Percentiles rank a stretch among this genome's conserved stretches.
Evolutionary conservation across 176 grass and related monocot genomes (phyloP).

Genomic region (Eragrostis nindensis): DNA sequence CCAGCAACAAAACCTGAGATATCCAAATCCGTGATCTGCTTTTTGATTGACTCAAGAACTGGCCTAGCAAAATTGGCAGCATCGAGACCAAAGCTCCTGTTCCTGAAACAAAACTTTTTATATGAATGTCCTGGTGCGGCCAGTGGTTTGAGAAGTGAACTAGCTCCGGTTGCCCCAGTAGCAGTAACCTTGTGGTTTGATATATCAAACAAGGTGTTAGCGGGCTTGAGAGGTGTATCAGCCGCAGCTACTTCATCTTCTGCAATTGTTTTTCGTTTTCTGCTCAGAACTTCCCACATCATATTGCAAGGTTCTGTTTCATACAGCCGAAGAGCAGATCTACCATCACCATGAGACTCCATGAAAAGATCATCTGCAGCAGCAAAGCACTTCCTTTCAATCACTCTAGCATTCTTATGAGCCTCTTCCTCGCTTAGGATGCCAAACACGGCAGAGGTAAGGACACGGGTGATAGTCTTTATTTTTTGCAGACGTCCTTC

Average conservation of each 20-base stretch:
- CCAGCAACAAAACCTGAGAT: no score
- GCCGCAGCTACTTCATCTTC: conserved; percentile 11
- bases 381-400: conserved; percentile 60
- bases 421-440: conserved; percentile 70
- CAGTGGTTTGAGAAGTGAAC: conserved; percentile 55
- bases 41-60: conserved; percentile 12
- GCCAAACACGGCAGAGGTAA: conserved; percentile 49
- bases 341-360: conserved; percentile 77
- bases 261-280: conserved; percentile 28
- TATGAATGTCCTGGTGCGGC: conserved; percentile 47
- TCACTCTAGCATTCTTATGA: conserved; percentile 52
- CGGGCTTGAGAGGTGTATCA: background rate
- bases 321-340: conserved; percentile 68
- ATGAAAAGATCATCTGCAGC: conserved; percentile 62
- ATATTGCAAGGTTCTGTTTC: conserved; percentile 65
- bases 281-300: conserved; percentile 67
- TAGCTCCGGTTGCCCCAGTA: conserved; percentile 64
- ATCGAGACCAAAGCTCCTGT: conserved; percentile 69
- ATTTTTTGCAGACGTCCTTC: no score
- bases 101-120: conserved; percentile 62
- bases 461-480: no score
- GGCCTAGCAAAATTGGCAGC: conserved; percentile 61
- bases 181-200: conserved; percentile 55
- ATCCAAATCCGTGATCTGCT: no score
- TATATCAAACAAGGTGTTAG: conserved; percentile 61